A percentile compares a stretch with the other conserved stretches of the same genome.
These are phyloP conservation scores for Chlamydomonas urium DNA, from an alignment of 139 green algal genomes.

Conservation along the genomic window DNA sequence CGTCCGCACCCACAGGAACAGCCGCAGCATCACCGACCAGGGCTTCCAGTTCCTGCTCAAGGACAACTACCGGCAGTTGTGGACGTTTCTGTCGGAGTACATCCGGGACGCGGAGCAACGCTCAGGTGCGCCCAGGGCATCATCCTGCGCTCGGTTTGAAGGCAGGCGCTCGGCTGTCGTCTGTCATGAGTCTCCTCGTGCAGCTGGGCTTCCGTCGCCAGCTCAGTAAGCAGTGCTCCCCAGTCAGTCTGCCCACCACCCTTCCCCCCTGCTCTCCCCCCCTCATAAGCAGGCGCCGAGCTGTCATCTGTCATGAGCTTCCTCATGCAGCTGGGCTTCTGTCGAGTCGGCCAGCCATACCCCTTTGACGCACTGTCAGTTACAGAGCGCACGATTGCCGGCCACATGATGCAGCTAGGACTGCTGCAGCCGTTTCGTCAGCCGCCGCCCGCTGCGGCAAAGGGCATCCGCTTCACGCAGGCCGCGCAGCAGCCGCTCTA, in stretches of 20 bases:
- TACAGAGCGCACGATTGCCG: slow-evolving; percentile 50
- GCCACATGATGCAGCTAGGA: slow-evolving; percentile 68
- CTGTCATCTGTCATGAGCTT: slow-evolving; percentile 64
- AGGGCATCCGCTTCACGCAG: background rate
- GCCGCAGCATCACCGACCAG: slow-evolving; percentile 31
- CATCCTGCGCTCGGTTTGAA: too few species aligned
- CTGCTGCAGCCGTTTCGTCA: slow-evolving; percentile 1
- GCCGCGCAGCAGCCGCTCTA: slow-evolving; percentile 26
- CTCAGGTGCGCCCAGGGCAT: too few species aligned
- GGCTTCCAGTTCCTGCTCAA: slow-evolving; percentile 82
- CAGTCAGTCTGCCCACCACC: too few species aligned
- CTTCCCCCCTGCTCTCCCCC: too few species aligned
- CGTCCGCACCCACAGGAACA: background rate
- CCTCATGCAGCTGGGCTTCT: slow-evolving; percentile 83
- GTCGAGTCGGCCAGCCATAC: slow-evolving; percentile 48
- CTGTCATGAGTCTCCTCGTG: slow-evolving; percentile 74
- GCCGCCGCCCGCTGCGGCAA: background rate
- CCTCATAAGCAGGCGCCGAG: slow-evolving; percentile 40
- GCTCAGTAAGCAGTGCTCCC: too few species aligned
- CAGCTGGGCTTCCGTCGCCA: slow-evolving; percentile 78
- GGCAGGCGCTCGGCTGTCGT: slow-evolving; percentile 44
- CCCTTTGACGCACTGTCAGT: slow-evolving; percentile 22
- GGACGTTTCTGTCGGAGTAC: slow-evolving; percentile 76
- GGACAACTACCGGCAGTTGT: slow-evolving; percentile 74
- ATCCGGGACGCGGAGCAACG: slow-evolving; percentile 39